Percentiles rank a stretch among this genome's conserved stretches.
Evolutionary conservation across 257 asterid genomes (phyloP).

Genomic region (Nyctanthes arbortristis): DNA sequence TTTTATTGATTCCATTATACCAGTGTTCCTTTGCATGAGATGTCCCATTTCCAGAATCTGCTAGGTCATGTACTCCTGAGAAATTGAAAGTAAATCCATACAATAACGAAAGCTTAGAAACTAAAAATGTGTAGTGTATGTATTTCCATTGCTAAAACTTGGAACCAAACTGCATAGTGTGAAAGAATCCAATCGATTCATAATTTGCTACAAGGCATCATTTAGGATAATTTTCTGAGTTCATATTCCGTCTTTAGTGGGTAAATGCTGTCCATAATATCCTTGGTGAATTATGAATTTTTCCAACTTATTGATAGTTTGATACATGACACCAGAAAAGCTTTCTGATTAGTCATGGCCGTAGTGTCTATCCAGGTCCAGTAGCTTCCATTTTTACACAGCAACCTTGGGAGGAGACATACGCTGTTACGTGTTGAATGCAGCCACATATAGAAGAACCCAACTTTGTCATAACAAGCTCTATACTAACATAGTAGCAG

Average conservation of each 20-base stretch:
- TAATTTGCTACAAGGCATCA: not conserved
- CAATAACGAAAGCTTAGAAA: not conserved
- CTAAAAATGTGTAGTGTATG: not conserved
- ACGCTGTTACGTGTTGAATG: no score
- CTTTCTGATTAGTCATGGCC: not conserved
- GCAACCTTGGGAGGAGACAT: no score
- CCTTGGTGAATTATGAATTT: not conserved
- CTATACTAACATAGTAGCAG: no score
- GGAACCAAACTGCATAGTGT: not conserved
- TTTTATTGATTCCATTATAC: constrained; percentile 23
- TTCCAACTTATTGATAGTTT: not conserved
- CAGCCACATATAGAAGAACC: no score
- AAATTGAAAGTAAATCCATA: not conserved
- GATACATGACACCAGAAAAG: not conserved
- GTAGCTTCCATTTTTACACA: not conserved
- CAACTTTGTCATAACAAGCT: no score
- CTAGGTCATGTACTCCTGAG: constrained; percentile 48
- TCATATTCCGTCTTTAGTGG: not conserved
- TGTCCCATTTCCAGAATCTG: constrained; percentile 24
- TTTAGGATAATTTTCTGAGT: not conserved
- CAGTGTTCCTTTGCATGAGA: constrained; percentile 7
- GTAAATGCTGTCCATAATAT: not conserved
- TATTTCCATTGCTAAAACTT: no score
- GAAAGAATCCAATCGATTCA: not conserved
- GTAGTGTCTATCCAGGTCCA: not conserved